Conservation (phyloP, 192 early-diverging fungal species). For the Chytriomyces hyalinus region DNA sequence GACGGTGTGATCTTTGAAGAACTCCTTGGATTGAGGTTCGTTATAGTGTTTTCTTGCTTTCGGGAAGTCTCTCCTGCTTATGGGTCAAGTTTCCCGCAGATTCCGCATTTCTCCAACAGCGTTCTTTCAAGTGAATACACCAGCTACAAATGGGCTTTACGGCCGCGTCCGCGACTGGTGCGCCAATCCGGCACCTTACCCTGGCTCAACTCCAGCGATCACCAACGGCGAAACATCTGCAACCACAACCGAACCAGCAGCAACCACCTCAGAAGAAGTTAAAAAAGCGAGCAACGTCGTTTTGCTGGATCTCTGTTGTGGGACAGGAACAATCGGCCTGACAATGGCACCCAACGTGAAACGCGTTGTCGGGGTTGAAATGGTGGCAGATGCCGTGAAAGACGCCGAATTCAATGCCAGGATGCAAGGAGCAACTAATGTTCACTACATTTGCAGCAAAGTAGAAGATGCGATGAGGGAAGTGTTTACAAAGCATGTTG, state of each 20-base stretch:
- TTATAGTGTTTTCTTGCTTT: conserved; percentile 9
- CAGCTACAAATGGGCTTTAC: conserved; percentile 72
- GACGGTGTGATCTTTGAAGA: conserved; percentile 66
- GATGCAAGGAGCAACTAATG: conserved; percentile 63
- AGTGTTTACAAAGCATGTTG: conserved; percentile 46
- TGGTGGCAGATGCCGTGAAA: conserved; percentile 67
- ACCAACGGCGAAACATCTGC: conserved; percentile 15
- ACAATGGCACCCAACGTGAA: conserved; percentile 71
- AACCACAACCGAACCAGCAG: conserved; percentile 8
- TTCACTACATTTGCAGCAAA: conserved; percentile 60
- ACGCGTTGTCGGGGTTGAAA: conserved; percentile 75
- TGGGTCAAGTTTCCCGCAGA: conserved; percentile 18
- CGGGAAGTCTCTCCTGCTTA: neutral
- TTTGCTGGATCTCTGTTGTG: conserved; percentile 80
- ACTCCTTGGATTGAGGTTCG: conserved; percentile 58
- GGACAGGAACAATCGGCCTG: conserved; percentile 84
- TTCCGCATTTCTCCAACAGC: conserved; percentile 76
- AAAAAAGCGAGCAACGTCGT: conserved; percentile 36
- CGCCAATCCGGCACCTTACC: conserved; percentile 39
- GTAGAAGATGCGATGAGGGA: conserved; percentile 64
- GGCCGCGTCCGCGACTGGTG: conserved; percentile 56
- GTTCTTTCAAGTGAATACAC: conserved; percentile 83
- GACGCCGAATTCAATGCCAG: conserved; percentile 75
- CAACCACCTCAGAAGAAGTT: conserved; percentile 19
- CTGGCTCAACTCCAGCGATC: neutral